phyloP scores from a whole-genome alignment of 202 grass and related monocot genomes.

The Panicum virgatum region DNA sequence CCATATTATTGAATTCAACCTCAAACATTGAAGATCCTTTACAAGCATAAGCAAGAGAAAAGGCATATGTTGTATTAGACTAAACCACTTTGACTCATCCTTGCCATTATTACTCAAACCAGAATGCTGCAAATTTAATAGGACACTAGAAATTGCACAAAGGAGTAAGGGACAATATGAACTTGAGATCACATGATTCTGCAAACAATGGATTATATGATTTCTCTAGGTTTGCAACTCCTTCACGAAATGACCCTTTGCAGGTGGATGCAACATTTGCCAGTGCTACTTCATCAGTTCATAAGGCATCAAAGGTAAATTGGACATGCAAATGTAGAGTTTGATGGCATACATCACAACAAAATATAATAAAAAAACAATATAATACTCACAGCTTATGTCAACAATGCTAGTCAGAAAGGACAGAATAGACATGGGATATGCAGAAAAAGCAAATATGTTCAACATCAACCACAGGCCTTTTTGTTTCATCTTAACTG shows the following conservation, averaged over 20 bases:
- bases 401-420: not conserved
- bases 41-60: not conserved
- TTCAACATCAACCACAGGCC: not conserved
- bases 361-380: not conserved
- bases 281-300: not conserved
- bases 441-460: not conserved
- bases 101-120: not conserved
- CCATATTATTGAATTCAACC: not conserved
- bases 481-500: constrained; percentile 11
- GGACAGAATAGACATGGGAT: constrained; percentile 2
- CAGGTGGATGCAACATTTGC: not conserved
- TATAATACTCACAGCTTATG: not conserved
- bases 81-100: not conserved
- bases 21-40: not conserved
- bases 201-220: not conserved
- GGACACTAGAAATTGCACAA: not conserved
- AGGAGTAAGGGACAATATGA: not conserved
- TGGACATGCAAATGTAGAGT: not conserved
- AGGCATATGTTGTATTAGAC: not conserved
- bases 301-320: constrained; percentile 12
- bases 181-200: not conserved
- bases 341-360: not conserved
- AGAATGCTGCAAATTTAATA: constrained; percentile 2
- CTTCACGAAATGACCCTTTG: not conserved
- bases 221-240: not conserved